Evolutionary conservation across 192 early-diverging fungal genomes (phyloP), one percentile per base, ranked within the genome.

Genomic region (Coemansia sp.): DNA sequence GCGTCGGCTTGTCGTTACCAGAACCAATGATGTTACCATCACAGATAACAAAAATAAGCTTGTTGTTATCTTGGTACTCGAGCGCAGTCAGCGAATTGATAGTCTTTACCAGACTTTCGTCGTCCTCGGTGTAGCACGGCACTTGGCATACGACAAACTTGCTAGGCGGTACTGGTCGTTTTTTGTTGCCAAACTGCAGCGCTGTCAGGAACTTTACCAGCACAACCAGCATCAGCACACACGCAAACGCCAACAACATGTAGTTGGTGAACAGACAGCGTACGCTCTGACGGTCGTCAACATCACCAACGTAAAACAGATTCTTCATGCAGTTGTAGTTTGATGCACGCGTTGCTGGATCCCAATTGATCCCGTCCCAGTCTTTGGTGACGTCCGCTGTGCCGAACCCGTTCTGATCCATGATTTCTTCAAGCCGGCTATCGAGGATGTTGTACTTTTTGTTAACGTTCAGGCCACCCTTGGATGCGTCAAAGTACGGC

Each of bases 121-220:
- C 90, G 38, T 88, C 92, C 82, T 97, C 94, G 0, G 94, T 95
- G 69, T 96, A 96, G 74, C 94, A 96, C 26, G 96, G 94, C 25
- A 98, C 94, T 72, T 94, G 90, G 52, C 89, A 90, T 66, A 98
- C 95, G 49, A 96, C 89, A 84, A 95, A 94, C 83, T 96, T 98
- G 82, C 95, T 93, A 21, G 87, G 88, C 57, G 92, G 86, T 57
- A 94, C 91, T 12, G 91, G 89, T 8, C 84, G 83, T 59, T 85
- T 82, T 50, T 79, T 82, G 25, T 86, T 64, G 3, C 85, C 84
- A 19, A 95, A 89, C 56, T 91, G 91, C 55, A 92, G 71, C 4
- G 91, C 89, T 19, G 91, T 83, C 54, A 92, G 71, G 77, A 93
- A 93, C 71, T 92, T 91, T 58, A 90, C 84, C 17, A 86, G 64